These are phyloP conservation scores for Globisporangium megalacanthum DNA, from an alignment of 352 stramenopile genomes.

Conservation along the genomic window DNA sequence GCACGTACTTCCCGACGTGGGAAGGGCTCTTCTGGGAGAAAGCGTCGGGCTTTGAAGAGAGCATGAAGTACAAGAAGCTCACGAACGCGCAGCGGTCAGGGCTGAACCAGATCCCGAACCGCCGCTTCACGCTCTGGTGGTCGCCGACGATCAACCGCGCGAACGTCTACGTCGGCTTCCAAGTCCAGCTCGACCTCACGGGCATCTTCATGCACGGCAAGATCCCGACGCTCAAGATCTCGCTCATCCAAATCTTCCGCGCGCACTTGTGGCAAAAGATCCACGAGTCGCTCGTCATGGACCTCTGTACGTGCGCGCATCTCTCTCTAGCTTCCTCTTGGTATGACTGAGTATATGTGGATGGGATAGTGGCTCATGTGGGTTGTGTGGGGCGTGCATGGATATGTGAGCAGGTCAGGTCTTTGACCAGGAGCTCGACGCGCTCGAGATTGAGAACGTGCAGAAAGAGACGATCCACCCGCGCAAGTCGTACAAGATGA, in stretches of 20 bases:
- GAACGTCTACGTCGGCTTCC: slow-evolving; percentile 99
- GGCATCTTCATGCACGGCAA: slow-evolving; percentile 99
- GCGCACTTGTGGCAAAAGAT: slow-evolving; percentile 99
- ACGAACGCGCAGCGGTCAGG: slow-evolving; percentile 99
- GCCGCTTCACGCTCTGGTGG: slow-evolving; percentile 99
- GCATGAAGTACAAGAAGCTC: slow-evolving; percentile 99
- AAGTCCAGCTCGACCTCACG: slow-evolving; percentile 99
- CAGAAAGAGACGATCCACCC: slow-evolving; percentile 99
- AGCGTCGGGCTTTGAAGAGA: slow-evolving; percentile 92
- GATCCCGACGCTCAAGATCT: slow-evolving; percentile 99
- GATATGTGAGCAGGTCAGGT: slow-evolving; percentile 67
- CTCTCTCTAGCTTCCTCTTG: too few relatives aligned
- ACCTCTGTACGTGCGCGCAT: slow-evolving; percentile 37
- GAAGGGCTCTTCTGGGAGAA: slow-evolving; percentile 99
- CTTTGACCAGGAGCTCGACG: slow-evolving; percentile 99
- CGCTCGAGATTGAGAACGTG: slow-evolving; percentile 99
- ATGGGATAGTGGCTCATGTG: neutral
- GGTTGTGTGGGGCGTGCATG: slow-evolving; percentile 1
- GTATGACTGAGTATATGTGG: neutral
- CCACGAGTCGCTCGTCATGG: slow-evolving; percentile 98
- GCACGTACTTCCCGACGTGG: slow-evolving; percentile 99
- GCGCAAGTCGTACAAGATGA: slow-evolving; percentile 99
- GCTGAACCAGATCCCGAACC: slow-evolving; percentile 99
- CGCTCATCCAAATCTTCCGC: slow-evolving; percentile 95
- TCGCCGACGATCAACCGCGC: slow-evolving; percentile 99